phyloP scores from a whole-genome alignment of 2,329 filamentous ascomycete genomes.

The Phyllosticta ampelicida region DNA sequence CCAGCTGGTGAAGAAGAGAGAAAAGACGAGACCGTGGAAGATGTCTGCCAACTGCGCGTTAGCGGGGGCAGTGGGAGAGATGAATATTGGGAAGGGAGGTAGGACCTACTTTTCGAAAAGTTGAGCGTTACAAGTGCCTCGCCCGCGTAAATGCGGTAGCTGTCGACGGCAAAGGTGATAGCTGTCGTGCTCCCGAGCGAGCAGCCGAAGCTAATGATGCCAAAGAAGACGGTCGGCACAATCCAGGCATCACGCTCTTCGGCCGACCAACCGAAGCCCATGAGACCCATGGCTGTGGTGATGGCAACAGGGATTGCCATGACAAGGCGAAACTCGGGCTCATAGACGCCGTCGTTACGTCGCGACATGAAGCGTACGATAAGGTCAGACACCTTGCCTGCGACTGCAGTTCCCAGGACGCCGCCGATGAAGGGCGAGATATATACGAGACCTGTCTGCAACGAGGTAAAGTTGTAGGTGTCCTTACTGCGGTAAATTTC shows the following conservation, averaged over 20 bases:
- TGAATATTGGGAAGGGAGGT: background rate
- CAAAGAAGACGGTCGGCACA: slow-evolving; percentile 88
- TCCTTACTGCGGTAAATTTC: slow-evolving; percentile 61
- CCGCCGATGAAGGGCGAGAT: slow-evolving; percentile 83
- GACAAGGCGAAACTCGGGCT: slow-evolving; percentile 56
- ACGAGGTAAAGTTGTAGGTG: slow-evolving; percentile 68
- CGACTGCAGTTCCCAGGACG: slow-evolving; percentile 81
- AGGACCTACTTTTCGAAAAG: slow-evolving; percentile 67
- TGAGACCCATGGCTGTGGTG: slow-evolving; percentile 71
- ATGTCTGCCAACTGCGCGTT: slow-evolving; percentile 43
- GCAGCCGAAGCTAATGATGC: slow-evolving; percentile 84
- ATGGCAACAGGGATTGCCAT: slow-evolving; percentile 76
- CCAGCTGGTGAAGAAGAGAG: slow-evolving; percentile 81
- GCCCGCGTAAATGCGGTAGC: slow-evolving; percentile 84
- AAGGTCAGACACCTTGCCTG: slow-evolving; percentile 76
- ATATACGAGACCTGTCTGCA: slow-evolving; percentile 79
- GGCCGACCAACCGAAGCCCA: slow-evolving; percentile 94
- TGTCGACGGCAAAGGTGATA: slow-evolving; percentile 91
- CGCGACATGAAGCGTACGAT: slow-evolving; percentile 73
- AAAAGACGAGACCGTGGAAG: slow-evolving; percentile 79
- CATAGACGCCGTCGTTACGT: slow-evolving; percentile 66
- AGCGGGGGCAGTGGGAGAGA: background rate
- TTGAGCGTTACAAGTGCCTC: slow-evolving; percentile 92
- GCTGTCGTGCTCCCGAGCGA: slow-evolving; percentile 79
- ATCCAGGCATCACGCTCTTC: slow-evolving; percentile 69